Percentiles rank a stretch among this genome's conserved stretches.
Conservation (phyloP, 23 red algal genomes). For the Gracilaria caudata region DNA sequence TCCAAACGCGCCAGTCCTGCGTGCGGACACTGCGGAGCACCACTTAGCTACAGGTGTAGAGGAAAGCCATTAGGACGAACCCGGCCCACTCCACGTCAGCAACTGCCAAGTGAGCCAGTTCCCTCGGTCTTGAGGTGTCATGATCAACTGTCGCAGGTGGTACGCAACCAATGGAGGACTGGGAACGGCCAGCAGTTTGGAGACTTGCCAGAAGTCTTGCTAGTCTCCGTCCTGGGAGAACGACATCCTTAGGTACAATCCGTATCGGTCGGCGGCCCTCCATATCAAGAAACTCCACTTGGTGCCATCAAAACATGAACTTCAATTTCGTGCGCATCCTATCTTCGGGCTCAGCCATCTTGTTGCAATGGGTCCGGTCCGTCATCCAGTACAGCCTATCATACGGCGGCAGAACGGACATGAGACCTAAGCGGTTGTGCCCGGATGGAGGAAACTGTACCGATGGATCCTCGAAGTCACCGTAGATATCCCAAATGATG, state of each 20-base stretch:
- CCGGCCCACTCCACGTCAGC: not conserved
- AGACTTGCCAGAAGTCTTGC: not conserved
- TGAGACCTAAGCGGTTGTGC: not conserved
- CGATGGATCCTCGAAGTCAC: not conserved
- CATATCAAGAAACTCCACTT: not conserved
- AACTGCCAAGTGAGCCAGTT: slow-evolving; percentile 2
- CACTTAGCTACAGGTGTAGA: not conserved
- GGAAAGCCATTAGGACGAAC: not conserved
- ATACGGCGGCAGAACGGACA: not conserved
- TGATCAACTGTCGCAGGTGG: not conserved
- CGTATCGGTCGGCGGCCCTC: not conserved
- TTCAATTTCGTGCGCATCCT: not conserved
- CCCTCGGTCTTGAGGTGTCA: not conserved
- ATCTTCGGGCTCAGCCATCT: not conserved
- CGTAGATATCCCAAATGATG: not conserved
- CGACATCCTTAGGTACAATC: not conserved
- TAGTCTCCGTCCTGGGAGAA: not conserved
- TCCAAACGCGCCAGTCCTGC: not conserved
- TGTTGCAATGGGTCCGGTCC: not conserved
- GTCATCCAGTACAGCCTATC: not conserved
- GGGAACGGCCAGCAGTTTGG: not conserved
- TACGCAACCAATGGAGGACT: not conserved
- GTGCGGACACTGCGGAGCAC: not conserved
- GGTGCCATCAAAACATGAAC: not conserved
- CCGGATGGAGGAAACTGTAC: not conserved